Evolutionary conservation across 2,329 filamentous ascomycete species (phyloP).

Genomic region (Orbilia ellipsospora): DNA sequence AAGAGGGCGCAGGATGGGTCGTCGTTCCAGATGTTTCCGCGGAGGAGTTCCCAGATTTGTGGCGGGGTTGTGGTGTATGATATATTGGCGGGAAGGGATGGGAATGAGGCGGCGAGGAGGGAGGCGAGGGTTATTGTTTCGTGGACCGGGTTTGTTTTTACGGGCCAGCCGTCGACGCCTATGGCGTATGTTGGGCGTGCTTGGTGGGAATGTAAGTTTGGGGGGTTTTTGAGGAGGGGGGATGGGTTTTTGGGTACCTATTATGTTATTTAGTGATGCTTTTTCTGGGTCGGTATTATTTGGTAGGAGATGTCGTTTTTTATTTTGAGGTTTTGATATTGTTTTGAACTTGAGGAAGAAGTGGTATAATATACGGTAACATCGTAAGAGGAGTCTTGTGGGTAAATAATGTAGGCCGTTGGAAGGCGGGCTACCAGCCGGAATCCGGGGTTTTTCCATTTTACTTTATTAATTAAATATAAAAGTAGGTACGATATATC

Average conservation of each 20-base stretch:
- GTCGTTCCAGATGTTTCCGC: slow-evolving; percentile 27
- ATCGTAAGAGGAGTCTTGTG: too few relatives aligned
- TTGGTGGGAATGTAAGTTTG: neutral
- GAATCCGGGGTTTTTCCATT: too few relatives aligned
- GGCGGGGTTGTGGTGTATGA: slow-evolving; percentile 4
- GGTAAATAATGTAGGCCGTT: too few relatives aligned
- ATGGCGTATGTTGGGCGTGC: slow-evolving; percentile 6
- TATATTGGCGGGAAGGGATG: neutral
- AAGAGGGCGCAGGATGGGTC: slow-evolving; percentile 16
- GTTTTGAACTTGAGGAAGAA: too few relatives aligned
- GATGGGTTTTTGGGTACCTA: neutral
- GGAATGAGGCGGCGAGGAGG: slow-evolving; percentile 1
- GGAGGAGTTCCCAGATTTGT: slow-evolving; percentile 22
- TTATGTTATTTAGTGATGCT: neutral
- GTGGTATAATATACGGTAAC: too few relatives aligned
- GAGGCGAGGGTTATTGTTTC: slow-evolving; percentile 20
- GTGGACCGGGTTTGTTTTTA: slow-evolving; percentile 23
- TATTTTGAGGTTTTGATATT: too few relatives aligned
- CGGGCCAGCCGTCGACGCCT: slow-evolving; percentile 13
- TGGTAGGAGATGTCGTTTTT: neutral
- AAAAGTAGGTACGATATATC: too few relatives aligned
- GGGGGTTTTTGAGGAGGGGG: neutral
- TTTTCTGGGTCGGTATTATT: neutral
- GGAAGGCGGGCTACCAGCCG: too few relatives aligned
- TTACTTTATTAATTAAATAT: too few relatives aligned